These are phyloP conservation scores for Mariannaea sp. DNA, from an alignment of 2,329 filamentous ascomycete genomes.

Conservation along the genomic window DNA sequence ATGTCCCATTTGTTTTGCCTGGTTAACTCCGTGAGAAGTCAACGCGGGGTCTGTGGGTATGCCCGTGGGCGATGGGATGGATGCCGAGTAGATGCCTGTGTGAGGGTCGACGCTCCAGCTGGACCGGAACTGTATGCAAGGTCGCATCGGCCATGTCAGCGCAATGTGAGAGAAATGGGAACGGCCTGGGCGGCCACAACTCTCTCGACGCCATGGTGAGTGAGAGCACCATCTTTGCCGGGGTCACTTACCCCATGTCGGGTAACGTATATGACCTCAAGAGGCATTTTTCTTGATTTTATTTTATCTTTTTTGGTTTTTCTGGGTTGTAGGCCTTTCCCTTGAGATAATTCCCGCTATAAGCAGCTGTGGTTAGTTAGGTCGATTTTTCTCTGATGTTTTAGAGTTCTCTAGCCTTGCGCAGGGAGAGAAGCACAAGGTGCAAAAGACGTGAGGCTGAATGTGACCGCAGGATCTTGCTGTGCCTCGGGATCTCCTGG, in stretches of 20 bases:
- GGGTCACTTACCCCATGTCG: conserved; percentile 70
- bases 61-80: conserved; percentile 80
- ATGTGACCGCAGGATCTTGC: neutral
- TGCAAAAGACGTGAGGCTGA: neutral
- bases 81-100: conserved; percentile 77
- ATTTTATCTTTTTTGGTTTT: conserved; percentile 41
- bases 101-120: conserved; percentile 84
- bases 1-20: conserved; percentile 76
- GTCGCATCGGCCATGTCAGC: conserved; percentile 26
- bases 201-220: neutral
- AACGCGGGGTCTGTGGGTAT: conserved; percentile 87
- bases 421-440: neutral
- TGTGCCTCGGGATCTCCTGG: conserved; percentile 10
- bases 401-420: neutral
- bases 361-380: neutral
- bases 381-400: neutral
- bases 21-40: conserved; percentile 82
- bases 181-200: too few relatives aligned
- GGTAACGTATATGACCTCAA: conserved; percentile 74
- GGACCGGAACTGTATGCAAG: conserved; percentile 73
- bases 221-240: neutral
- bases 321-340: neutral
- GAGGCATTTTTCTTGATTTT: conserved; percentile 56
- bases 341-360: neutral
- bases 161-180: conserved; percentile 1